Base-by-base conservation (phyloP, 2,329 filamentous ascomycete species). In the Claviceps sp. region DNA sequence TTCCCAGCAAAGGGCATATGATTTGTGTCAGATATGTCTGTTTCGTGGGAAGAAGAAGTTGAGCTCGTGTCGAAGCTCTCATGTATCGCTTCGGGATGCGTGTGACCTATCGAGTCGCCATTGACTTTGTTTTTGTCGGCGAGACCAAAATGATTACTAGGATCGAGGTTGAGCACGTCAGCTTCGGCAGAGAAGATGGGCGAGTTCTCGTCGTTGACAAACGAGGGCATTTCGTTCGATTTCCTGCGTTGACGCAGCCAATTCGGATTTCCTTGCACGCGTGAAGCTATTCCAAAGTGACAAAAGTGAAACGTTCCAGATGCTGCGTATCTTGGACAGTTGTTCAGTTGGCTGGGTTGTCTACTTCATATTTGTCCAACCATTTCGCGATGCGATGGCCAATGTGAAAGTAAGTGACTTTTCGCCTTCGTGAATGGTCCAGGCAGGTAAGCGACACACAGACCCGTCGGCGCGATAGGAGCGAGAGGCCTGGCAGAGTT, bases 61-160 rank as follows among this genome's bases (percentile, higher is more conserved):
- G 76, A 76, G 62, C 70, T 73, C 59, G 73, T 75, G 71, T 77
- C 75, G 62, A 76, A 76, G 67, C 69, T 74, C 60, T 75, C 73
- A 67, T 73, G 70, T 61, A 71, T 70, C 52, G 69, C 69, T 60
- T 71, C 69, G 58, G 74, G 66, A 59, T 69, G 64, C 64, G 73
- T 59, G 62, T 69, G 60, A 62, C 64, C 57, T 66, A 68, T 59
- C 42, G 62, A 61, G 57, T 63, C 61, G 59, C 63, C 66, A 64
- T 70, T 62, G 54, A 67, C 57, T 54, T 60, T 62, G 53, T 64
- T 62, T 55, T 68, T 68, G 55, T 61, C 58, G 48, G 60, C 60
- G 51, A 68, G 60, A 47, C 62, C 62, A 56, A 71, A 67, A 48
- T 66, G 65, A 56, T 66, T 67, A 55, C 63, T 65, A 40, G 64